Conservation (phyloP, 306 rosid genomes). For the Glycine tomentella region DNA sequence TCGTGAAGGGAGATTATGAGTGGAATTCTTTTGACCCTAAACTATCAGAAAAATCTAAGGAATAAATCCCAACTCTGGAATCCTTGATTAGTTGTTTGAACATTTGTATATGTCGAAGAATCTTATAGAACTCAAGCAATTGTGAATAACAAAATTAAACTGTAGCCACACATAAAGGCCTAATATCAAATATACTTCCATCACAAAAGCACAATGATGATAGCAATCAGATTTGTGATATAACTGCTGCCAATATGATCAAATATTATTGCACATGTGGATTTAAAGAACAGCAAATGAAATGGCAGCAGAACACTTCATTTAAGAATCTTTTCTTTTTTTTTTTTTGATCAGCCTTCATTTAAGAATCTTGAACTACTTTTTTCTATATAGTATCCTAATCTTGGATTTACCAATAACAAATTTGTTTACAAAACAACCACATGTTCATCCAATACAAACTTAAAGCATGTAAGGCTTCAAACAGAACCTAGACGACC, state of each 20-base stretch:
- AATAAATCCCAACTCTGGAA: not conserved
- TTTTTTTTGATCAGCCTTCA: too few relatives aligned
- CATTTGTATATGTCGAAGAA: not conserved
- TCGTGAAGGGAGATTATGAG: too few relatives aligned
- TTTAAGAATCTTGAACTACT: too few relatives aligned
- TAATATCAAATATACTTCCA: not conserved
- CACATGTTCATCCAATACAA: conserved; percentile 10
- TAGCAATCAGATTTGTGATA: not conserved
- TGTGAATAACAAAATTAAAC: not conserved
- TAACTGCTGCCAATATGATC: not conserved
- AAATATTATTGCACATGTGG: not conserved
- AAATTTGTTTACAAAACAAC: not conserved
- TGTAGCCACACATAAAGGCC: not conserved
- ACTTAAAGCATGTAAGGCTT: conserved; percentile 11
- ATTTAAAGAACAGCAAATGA: conserved; percentile 1
- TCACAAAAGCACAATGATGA: not conserved
- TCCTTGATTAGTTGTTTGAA: not conserved
- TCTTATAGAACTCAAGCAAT: not conserved
- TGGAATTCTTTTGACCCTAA: too few relatives aligned
- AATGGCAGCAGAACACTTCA: not conserved
- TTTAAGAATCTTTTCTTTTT: too few relatives aligned
- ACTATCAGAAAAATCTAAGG: not conserved
- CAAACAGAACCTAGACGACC: not conserved
- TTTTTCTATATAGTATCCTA: not conserved
- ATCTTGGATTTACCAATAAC: not conserved